A percentile compares a stretch with the other conserved stretches of the same genome.
phyloP scores from a whole-genome alignment of 2,329 filamentous ascomycete species.

The Exophiala dermatitidis region DNA sequence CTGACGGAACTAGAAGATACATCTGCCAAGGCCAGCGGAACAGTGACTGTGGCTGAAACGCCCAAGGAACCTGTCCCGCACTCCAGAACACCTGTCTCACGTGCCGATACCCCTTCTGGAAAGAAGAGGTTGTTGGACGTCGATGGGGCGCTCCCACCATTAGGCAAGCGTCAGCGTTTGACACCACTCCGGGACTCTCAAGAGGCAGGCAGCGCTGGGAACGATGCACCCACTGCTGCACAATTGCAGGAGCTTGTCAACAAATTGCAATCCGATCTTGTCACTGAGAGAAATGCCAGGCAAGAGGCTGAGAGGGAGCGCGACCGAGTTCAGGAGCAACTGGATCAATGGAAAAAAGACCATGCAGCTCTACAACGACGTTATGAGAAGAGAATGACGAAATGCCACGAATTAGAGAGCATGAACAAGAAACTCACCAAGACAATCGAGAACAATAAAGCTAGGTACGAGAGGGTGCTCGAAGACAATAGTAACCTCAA shows the following conservation, averaged over 20 bases:
- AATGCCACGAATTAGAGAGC: constrained; percentile 34
- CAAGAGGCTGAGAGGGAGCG: constrained; percentile 32
- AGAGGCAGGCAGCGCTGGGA: constrained; percentile 18
- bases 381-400: constrained; percentile 36
- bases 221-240: constrained; percentile 25
- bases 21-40: constrained; percentile 11
- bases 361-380: constrained; percentile 38
- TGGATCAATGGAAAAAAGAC: constrained; percentile 31
- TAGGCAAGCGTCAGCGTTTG: constrained; percentile 37
- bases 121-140: constrained; percentile 29
- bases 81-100: constrained; percentile 23
- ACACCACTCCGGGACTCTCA: constrained; percentile 34
- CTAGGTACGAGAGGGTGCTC: constrained; percentile 32
- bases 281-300: constrained; percentile 24
- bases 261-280: constrained; percentile 19
- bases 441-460: constrained; percentile 30
- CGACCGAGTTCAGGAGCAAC: constrained; percentile 27
- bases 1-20: constrained; percentile 30
- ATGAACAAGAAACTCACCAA: constrained; percentile 28
- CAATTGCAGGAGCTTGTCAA: constrained; percentile 29
- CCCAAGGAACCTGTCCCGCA: constrained; percentile 14
- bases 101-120: constrained; percentile 26
- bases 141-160: constrained; percentile 20
- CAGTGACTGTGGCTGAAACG: constrained; percentile 16
- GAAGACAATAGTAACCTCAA: constrained; percentile 37